These are phyloP conservation scores for Serpula lacrymans DNA, from an alignment of 768 basidiomycete species.

Conservation along the genomic window DNA sequence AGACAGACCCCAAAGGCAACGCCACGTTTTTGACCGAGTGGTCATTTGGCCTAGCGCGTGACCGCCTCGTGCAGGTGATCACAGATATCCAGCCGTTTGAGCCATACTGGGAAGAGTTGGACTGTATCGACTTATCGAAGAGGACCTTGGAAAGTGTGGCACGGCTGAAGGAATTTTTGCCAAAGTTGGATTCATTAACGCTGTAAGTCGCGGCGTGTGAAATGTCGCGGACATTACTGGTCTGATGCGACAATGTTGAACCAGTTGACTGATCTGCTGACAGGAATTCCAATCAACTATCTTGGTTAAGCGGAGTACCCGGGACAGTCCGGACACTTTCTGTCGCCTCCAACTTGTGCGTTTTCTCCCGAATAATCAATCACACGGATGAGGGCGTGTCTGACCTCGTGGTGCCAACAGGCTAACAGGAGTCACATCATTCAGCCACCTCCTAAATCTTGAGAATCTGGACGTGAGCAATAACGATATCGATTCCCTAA, in stretches of 20 bases:
- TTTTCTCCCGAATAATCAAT: slow-evolving; percentile 7
- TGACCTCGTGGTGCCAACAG: slow-evolving; percentile 36
- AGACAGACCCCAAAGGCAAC: slow-evolving; percentile 31
- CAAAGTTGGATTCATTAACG: slow-evolving; percentile 67
- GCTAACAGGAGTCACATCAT: slow-evolving; percentile 84
- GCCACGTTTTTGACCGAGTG: slow-evolving; percentile 90
- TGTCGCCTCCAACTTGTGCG: slow-evolving; percentile 69
- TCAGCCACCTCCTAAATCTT: slow-evolving; percentile 80
- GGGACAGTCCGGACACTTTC: slow-evolving; percentile 70
- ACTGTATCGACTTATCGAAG: slow-evolving; percentile 63
- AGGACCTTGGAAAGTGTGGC: slow-evolving; percentile 64
- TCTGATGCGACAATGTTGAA: slow-evolving; percentile 6
- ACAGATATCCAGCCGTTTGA: slow-evolving; percentile 95
- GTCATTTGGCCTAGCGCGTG: slow-evolving; percentile 93
- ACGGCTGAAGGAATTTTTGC: slow-evolving; percentile 85
- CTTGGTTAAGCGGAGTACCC: slow-evolving; percentile 81
- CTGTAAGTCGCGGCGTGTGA: slow-evolving; percentile 59
- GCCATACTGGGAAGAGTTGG: slow-evolving; percentile 87
- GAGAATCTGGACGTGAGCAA: slow-evolving; percentile 88
- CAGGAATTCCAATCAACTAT: slow-evolving; percentile 71
- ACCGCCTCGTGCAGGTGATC: slow-evolving; percentile 85
- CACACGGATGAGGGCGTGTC: slow-evolving; percentile 9
- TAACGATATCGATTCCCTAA: slow-evolving; percentile 86
- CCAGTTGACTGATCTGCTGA: slow-evolving; percentile 15
- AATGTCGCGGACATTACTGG: slow-evolving; percentile 4